Evolutionary conservation across 257 asterid species (phyloP).

Genomic region (Plantago major): DNA sequence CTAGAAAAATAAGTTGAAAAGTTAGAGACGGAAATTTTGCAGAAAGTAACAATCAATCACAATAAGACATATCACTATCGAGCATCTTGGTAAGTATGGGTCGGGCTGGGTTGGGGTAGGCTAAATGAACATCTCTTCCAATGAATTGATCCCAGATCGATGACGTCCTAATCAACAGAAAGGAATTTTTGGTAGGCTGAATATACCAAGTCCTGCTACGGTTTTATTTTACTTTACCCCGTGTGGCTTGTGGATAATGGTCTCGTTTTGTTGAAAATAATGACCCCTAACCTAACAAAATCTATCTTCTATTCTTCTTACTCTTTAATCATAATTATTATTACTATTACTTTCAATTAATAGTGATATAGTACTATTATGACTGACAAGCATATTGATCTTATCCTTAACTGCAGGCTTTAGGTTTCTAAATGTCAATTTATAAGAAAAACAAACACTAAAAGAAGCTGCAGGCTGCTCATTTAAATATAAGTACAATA

Average conservation of each 20-base stretch:
- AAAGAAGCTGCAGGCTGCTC: background rate
- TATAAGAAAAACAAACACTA: background rate
- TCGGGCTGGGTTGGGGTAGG: too few relatives aligned
- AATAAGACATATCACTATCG: too few relatives aligned
- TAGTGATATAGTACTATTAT: too few relatives aligned
- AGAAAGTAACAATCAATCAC: too few relatives aligned
- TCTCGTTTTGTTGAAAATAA: background rate
- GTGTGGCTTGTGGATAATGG: slow-evolving; percentile 3
- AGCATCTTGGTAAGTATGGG: too few relatives aligned
- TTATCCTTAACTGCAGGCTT: background rate
- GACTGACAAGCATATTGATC: background rate
- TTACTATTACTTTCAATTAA: too few relatives aligned
- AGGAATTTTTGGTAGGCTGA: background rate
- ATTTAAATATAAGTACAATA: background rate
- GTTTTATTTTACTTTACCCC: background rate
- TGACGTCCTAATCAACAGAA: background rate
- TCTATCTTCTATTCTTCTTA: background rate
- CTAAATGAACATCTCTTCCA: too few relatives aligned
- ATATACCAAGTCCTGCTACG: background rate
- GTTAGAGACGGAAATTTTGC: too few relatives aligned
- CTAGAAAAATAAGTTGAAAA: too few relatives aligned
- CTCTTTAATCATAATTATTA: background rate
- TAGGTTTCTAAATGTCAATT: background rate
- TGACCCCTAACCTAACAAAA: slow-evolving; percentile 5
- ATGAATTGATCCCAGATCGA: background rate